Evolutionary conservation across 495 filamentous ascomycete species (phyloP), one percentile per base, ranked within the genome.

Genomic region (Glonium stellatum): DNA sequence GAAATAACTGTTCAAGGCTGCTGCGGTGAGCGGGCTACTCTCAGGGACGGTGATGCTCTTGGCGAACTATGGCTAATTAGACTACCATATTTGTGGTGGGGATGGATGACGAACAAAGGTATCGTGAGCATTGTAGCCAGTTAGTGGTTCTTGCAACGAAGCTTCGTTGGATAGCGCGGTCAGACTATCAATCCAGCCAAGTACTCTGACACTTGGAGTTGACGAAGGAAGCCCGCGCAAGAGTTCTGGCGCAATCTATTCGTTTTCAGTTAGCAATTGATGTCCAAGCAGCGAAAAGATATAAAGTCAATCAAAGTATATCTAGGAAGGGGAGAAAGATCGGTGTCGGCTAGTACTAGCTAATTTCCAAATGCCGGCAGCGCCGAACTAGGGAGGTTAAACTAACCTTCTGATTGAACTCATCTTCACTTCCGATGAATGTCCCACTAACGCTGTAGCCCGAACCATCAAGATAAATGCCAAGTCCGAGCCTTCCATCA

Each of bases 1-100:
- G 71, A 82, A 83, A 41, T 81, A 71, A 37, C 72, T 65, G 21
- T 67, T 69, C 37, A 77, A 48, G 0, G 73, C 65, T 12, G 65
- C 68, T 0, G 65, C 51, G 3, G 77, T 71, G 0, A 84, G 72
- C 3, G 69, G 70, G 4, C 49, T 44, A 1, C 55, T 52, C 21
- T 71, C 65, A 15, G 70, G 70, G 5, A 69, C 65, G 18, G 73
- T 69, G 52, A 78, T 41, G 35, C 75, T 78, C 66, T 79, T 82
- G 54, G 78, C 76, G 55, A 78, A 79, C 27, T 31, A 6, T 31
- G 27, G 27, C 27, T 31, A 6, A 31, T 31, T 31, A 31, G 27
- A 31, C 27, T 31, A 31, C 27, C 6, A 31, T 6, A 6, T 31
- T 31, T 31, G 27, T 31, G 27, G 27, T 31, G 27, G 27, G 27